Percentiles rank a stretch among this genome's conserved stretches.
phyloP scores from a whole-genome alignment of 2,329 filamentous ascomycete species.

The Pseudocercospora cruenta region DNA sequence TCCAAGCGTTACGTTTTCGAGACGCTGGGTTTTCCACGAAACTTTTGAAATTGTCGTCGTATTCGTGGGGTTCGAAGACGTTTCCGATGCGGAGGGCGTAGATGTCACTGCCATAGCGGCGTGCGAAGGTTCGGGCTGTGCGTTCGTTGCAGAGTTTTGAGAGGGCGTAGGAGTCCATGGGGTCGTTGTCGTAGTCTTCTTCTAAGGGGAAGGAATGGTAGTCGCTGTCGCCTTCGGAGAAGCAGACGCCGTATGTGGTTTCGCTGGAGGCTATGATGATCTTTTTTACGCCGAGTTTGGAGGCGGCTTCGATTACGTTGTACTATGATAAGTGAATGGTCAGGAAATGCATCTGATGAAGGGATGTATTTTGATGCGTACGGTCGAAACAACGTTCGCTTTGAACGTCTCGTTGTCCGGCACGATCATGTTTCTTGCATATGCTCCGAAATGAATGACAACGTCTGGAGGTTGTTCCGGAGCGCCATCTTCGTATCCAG shows the following conservation, averaged over 20 bases:
- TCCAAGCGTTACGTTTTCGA: constrained; percentile 63
- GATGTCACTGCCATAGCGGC: constrained; percentile 61
- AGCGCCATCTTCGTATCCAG: constrained; percentile 51
- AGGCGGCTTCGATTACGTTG: constrained; percentile 62
- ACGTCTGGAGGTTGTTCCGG: constrained; percentile 57
- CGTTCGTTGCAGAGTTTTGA: constrained; percentile 64
- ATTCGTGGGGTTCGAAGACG: constrained; percentile 65
- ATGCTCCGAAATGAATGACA: constrained; percentile 65
- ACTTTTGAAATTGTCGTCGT: constrained; percentile 55
- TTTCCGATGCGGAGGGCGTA: constrained; percentile 63
- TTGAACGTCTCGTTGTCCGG: constrained; percentile 64
- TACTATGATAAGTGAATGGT: not conserved
- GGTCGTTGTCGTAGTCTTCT: constrained; percentile 62
- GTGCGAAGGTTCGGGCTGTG: constrained; percentile 60
- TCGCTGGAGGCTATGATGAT: constrained; percentile 64
- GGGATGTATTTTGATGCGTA: too few species aligned
- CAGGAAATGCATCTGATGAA: too few species aligned
- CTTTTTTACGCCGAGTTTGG: constrained; percentile 64
- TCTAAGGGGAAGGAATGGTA: constrained; percentile 63
- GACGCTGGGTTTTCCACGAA: constrained; percentile 56
- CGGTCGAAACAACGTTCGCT: constrained; percentile 59
- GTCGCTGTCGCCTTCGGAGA: constrained; percentile 61
- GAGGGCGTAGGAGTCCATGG: constrained; percentile 65
- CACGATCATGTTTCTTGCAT: constrained; percentile 63
- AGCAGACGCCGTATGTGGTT: constrained; percentile 65